Conservation (phyloP, 179 eudicot genomes). For the Spinacia oleracea region DNA sequence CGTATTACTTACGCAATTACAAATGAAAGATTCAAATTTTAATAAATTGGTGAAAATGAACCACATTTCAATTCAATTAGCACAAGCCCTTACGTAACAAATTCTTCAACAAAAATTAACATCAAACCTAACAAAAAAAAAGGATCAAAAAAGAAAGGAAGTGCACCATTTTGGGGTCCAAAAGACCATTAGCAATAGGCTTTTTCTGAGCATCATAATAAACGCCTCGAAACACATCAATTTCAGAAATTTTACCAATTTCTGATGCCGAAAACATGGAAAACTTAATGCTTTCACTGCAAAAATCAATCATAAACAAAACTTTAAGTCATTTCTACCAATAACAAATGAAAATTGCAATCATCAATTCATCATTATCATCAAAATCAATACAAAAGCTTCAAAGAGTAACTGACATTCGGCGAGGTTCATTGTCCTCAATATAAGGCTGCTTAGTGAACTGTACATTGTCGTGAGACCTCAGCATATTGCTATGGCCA, state of each 20-base stretch:
- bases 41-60: not conserved
- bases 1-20: not conserved
- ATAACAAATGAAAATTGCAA: not conserved
- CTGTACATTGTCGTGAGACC: constrained; percentile 19
- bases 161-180: constrained; percentile 74
- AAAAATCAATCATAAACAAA: not conserved
- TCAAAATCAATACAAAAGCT: not conserved
- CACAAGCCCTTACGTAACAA: too few species aligned
- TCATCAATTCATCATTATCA: not conserved
- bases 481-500: constrained; percentile 8
- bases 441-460: constrained; percentile 70
- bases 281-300: constrained; percentile 68
- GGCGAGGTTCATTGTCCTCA: constrained; percentile 72
- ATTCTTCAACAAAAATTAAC: not conserved
- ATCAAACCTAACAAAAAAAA: not conserved
- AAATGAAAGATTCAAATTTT: too few species aligned
- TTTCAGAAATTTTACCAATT: constrained; percentile 53
- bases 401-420: constrained; percentile 39
- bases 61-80: too few species aligned
- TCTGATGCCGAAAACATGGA: constrained; percentile 59
- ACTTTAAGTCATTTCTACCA: not conserved
- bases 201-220: constrained; percentile 46
- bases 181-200: constrained; percentile 56
- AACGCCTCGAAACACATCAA: constrained; percentile 41
- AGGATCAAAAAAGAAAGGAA: not conserved